These are phyloP conservation scores for Cyclaneusma minus DNA, from an alignment of 2,329 filamentous ascomycete species.

Conservation along the genomic window DNA sequence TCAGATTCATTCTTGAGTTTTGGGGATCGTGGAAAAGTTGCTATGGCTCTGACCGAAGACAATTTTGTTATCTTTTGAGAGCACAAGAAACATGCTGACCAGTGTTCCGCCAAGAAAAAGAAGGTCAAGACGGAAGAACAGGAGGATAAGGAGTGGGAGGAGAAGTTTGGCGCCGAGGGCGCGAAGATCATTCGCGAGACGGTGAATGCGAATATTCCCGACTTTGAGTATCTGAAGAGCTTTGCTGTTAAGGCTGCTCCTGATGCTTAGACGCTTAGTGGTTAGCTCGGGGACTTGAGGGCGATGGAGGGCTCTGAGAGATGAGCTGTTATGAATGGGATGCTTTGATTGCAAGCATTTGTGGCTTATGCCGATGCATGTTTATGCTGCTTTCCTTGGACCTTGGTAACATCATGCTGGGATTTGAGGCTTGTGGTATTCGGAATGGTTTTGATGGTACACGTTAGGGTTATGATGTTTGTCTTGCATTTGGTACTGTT, in stretches of 20 bases:
- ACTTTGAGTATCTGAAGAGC: constrained; percentile 72
- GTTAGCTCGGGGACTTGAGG: no score
- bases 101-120: constrained; percentile 25
- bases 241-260: constrained; percentile 58
- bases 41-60: not conserved
- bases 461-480: no score
- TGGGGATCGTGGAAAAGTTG: not conserved
- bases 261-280: no score
- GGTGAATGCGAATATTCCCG: constrained; percentile 54
- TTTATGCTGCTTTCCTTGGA: no score
- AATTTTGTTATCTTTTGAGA: constrained; percentile 1
- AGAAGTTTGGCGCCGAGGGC: constrained; percentile 59
- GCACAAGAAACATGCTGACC: constrained; percentile 5
- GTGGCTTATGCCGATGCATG: no score
- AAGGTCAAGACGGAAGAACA: constrained; percentile 47
- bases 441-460: no score
- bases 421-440: no score
- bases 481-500: no score
- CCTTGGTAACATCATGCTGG: no score
- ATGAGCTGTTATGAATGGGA: no score
- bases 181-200: constrained; percentile 54
- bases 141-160: constrained; percentile 55
- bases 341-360: no score
- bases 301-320: no score
- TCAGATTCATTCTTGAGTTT: constrained; percentile 1